These are phyloP conservation scores for Vitis hybrid DNA, from an alignment of 177 flowering plant species.

Conservation along the genomic window DNA sequence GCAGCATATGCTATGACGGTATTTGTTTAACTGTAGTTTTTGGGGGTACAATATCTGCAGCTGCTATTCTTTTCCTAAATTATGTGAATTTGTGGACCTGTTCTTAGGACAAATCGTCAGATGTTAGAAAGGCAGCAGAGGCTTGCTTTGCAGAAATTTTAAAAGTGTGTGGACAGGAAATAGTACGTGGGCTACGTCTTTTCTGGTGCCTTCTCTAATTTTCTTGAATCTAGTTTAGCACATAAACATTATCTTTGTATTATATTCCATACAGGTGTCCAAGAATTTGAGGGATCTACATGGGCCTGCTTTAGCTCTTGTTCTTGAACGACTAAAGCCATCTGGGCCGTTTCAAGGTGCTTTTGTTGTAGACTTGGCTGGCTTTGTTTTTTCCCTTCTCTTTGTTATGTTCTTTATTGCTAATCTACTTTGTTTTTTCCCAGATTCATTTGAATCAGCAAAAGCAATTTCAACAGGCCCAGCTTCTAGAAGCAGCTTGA, in stretches of 20 bases:
- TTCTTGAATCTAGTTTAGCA: not conserved
- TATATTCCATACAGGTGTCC: conserved; percentile 47
- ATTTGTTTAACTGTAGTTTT: conserved; percentile 8
- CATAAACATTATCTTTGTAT: not conserved
- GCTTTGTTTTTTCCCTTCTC: not conserved
- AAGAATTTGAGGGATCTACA: conserved; percentile 74
- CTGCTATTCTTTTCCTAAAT: not conserved
- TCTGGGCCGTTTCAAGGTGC: conserved; percentile 66
- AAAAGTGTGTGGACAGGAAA: conserved; percentile 80
- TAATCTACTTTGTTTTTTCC: conserved; percentile 5
- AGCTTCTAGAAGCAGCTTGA: conserved; percentile 45
- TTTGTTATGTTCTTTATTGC: not conserved
- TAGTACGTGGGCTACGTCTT: conserved; percentile 34
- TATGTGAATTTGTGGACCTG: not conserved
- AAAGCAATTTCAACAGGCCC: conserved; percentile 38
- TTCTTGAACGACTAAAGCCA: conserved; percentile 70
- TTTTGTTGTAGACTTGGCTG: not conserved
- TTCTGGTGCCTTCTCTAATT: not conserved
- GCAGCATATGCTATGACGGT: conserved; percentile 77
- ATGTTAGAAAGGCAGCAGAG: conserved; percentile 97
- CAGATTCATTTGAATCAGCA: conserved; percentile 57
- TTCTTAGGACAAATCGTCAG: conserved; percentile 86
- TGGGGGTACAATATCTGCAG: not conserved
- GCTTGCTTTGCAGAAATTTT: conserved; percentile 72
- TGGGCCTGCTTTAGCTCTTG: conserved; percentile 74